A percentile compares a stretch with the other conserved stretches of the same genome.
phyloP scores from a whole-genome alignment of 2,329 filamentous ascomycete genomes.

The Emmonsiellopsis sp. region DNA sequence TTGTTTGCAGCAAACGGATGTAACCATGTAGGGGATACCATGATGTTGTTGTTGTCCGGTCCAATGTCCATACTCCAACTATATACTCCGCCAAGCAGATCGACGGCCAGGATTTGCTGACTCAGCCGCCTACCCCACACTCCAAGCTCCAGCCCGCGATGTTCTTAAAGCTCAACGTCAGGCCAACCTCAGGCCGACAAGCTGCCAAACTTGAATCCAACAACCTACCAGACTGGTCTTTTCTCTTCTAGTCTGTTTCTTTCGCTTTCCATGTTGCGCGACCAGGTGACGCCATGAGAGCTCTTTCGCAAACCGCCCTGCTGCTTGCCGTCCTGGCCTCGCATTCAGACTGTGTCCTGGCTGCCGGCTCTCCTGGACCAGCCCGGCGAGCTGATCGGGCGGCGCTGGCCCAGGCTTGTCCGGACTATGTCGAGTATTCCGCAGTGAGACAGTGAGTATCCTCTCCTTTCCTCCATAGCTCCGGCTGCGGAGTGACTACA shows the following conservation, averaged over 20 bases:
- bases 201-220: background rate
- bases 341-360: background rate
- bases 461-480: conserved; percentile 17
- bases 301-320: background rate
- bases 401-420: conserved; percentile 16
- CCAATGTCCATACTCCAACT: background rate
- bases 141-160: background rate
- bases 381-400: conserved; percentile 3
- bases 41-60: too few species aligned
- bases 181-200: background rate
- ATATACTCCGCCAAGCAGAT: background rate
- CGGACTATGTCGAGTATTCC: conserved; percentile 22
- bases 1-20: too few species aligned
- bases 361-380: background rate
- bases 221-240: background rate
- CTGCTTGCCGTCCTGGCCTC: background rate
- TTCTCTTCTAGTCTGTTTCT: background rate
- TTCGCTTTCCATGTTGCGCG: background rate
- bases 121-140: too few species aligned
- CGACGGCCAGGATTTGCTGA: too few species aligned
- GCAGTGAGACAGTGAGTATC: conserved; percentile 12
- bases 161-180: background rate
- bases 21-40: too few species aligned
- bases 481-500: conserved; percentile 32
- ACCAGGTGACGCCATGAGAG: background rate